Base-by-base conservation (phyloP, 2,329 filamentous ascomycete genomes). In the Cladobotryum protrusum region DNA sequence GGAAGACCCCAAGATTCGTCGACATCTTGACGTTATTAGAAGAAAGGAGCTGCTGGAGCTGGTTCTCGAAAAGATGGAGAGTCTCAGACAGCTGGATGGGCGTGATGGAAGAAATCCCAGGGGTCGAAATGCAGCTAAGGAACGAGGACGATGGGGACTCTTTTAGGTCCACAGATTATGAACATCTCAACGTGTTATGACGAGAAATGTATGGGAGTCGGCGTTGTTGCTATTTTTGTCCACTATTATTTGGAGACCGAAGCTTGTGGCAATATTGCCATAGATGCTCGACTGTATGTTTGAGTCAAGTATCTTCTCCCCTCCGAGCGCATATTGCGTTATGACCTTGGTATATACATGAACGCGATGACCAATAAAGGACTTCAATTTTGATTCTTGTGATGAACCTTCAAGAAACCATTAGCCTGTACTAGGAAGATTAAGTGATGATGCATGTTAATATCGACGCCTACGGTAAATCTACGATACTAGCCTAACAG, bases 51-150 rank as follows among this genome's bases (percentile, higher is more conserved):
- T 96, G 52, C 78, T 99, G 4, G 92, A 99, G 72, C 75, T 96
- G 49, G 93, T 96, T 5, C 75, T 99, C 29, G 86, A 89, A 65
- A 97, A 99, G 77, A 97, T 99, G 81, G 91, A 97, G 66, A 86
- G 88, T 51, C 70, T 99, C 60, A 78, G 88, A 52, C 86, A 91
- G 61, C 74, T 99, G 8, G 91, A 97, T 62, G 85, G 85, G 9
- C 75, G 86, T 48, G 85, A 86, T 17, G 54, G 50, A 8, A 29
- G 50, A 8, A 47, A 43, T 14, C 49, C 54, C 32, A 55, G 59
- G 32, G 55, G 59, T 62, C 47, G 56, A 44, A 62, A 65, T 19
- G 48, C 50, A 18, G 64, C 66, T 41, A 74, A 73, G 58, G 69
- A 72, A 53, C 67, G 72, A 15, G 70, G 72, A 17, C 68, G 74